Percentiles rank a stretch among this genome's conserved stretches.
Evolutionary conservation across 768 basidiomycete genomes (phyloP).

Genomic region (Ephemerocybe angulata): DNA sequence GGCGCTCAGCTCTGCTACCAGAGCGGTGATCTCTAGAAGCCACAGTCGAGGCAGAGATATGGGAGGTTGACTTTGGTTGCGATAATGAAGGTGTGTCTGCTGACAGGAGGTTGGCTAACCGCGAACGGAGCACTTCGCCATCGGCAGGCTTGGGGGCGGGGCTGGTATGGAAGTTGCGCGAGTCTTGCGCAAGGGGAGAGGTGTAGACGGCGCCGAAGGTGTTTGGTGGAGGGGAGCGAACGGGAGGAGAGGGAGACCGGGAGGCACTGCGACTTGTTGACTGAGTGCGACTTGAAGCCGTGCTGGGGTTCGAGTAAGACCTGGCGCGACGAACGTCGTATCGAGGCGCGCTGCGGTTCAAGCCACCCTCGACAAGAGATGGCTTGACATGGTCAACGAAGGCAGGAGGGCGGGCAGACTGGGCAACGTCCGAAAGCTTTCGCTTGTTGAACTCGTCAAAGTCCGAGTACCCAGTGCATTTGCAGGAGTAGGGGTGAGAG

Average conservation of each 20-base stretch:
- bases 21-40: too few species aligned
- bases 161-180: background rate
- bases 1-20: too few species aligned
- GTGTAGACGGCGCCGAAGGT: slow-evolving; percentile 1
- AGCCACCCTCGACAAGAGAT: slow-evolving; percentile 2
- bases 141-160: slow-evolving; percentile 19
- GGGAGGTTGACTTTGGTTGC: slow-evolving; percentile 35
- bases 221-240: slow-evolving; percentile 9
- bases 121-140: slow-evolving; percentile 30
- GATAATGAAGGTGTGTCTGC: slow-evolving; percentile 38
- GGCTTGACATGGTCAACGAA: background rate
- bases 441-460: slow-evolving; percentile 10
- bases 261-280: slow-evolving; percentile 20
- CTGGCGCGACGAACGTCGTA: slow-evolving; percentile 16
- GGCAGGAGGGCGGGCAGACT: background rate
- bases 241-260: slow-evolving; percentile 18
- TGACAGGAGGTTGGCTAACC: slow-evolving; percentile 46
- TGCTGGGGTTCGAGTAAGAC: slow-evolving; percentile 27
- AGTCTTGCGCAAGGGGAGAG: slow-evolving; percentile 7
- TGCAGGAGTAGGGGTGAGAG: slow-evolving; percentile 20
- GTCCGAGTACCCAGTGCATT: slow-evolving; percentile 14
- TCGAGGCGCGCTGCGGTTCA: slow-evolving; percentile 8
- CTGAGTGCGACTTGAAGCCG: slow-evolving; percentile 21
- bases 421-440: background rate
- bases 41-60: slow-evolving; percentile 9